phyloP scores from a whole-genome alignment of 371 early-diverging fungal genomes.

The Apophysomyces variabilis region DNA sequence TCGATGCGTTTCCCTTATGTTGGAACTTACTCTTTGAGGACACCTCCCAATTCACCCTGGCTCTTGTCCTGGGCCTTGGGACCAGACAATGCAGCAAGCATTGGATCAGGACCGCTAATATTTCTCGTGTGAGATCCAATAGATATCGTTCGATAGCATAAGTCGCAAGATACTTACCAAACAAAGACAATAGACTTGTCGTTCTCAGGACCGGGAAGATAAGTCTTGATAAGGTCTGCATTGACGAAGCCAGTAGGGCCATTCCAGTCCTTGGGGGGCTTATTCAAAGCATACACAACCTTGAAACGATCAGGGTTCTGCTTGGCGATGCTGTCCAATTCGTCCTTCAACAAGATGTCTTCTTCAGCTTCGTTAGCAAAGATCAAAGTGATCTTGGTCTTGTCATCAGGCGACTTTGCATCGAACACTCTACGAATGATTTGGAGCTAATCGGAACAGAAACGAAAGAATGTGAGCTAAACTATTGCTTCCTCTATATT shows the following conservation, averaged over 20 bases:
- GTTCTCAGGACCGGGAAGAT: conserved; percentile 64
- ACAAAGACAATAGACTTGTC: conserved; percentile 74
- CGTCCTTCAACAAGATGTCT: conserved; percentile 85
- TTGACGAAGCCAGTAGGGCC: conserved; percentile 75
- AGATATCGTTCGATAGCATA: neutral
- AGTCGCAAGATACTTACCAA: conserved; percentile 45
- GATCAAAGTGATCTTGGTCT: conserved; percentile 85
- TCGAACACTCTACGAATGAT: conserved; percentile 70
- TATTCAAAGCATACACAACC: conserved; percentile 84
- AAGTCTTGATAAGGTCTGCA: conserved; percentile 67
- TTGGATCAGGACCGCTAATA: conserved; percentile 73
- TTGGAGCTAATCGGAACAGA: conserved; percentile 50
- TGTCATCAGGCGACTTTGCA: conserved; percentile 68
- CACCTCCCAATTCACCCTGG: conserved; percentile 86
- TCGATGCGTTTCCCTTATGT: neutral
- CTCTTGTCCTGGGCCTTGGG: conserved; percentile 76
- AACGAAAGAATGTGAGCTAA: neutral
- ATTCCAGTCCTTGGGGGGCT: conserved; percentile 66
- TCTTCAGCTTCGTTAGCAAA: conserved; percentile 86
- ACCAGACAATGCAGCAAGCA: conserved; percentile 86
- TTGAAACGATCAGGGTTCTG: conserved; percentile 79
- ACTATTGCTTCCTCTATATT: neutral
- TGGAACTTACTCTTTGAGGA: conserved; percentile 70
- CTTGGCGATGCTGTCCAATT: conserved; percentile 75
- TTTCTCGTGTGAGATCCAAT: neutral